Conservation (phyloP, 176 grass and related monocot species). For the Lolium multiflorum region DNA sequence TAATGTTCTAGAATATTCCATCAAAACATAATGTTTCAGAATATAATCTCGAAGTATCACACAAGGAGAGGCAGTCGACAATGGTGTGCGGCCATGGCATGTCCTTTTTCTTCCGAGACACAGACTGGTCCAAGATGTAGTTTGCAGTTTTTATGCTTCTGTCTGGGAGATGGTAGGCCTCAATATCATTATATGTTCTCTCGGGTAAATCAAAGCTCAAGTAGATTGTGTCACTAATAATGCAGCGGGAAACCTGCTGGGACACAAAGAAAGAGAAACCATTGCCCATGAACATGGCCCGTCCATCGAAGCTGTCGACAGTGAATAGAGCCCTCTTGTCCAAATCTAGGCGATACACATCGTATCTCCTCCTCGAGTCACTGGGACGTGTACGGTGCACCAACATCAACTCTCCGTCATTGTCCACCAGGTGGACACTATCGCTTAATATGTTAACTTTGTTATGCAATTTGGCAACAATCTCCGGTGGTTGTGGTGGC, state of each 20-base stretch:
- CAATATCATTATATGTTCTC: no score
- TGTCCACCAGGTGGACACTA: not conserved
- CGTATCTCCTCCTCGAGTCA: not conserved
- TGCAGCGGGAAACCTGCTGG: not conserved
- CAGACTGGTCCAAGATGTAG: no score
- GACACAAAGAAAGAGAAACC: not conserved
- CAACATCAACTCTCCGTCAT: not conserved
- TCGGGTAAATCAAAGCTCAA: no score
- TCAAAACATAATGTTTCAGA: no score
- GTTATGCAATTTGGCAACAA: not conserved
- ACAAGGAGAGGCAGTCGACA: not conserved
- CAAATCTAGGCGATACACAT: not conserved
- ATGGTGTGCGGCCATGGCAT: not conserved
- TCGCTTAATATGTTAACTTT: not conserved
- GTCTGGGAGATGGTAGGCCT: no score
- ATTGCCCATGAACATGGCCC: not conserved
- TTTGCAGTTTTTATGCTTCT: no score
- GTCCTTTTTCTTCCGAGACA: no score
- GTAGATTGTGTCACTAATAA: not conserved
- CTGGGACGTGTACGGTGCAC: not conserved
- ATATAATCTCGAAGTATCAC: not conserved
- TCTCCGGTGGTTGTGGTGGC: not conserved
- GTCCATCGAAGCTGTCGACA: not conserved
- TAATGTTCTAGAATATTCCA: not conserved
- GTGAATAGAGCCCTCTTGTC: not conserved